These are phyloP conservation scores for Corylus americana DNA, from an alignment of 306 rosid species.

Conservation along the genomic window DNA sequence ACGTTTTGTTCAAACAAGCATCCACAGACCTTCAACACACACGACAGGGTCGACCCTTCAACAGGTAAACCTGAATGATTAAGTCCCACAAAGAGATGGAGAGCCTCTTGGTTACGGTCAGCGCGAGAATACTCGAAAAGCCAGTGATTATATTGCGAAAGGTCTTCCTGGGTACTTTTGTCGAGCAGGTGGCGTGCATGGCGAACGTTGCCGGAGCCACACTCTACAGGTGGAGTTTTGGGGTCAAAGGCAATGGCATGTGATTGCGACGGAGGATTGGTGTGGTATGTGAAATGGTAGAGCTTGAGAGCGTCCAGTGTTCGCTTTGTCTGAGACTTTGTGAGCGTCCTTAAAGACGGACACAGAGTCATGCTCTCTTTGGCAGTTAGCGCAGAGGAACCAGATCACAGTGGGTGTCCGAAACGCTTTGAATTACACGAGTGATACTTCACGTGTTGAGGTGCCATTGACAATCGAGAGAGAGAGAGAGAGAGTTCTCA, in stretches of 20 bases:
- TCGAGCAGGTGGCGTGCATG: constrained; percentile 60
- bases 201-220: neutral
- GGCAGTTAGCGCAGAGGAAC: neutral
- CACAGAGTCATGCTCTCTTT: constrained; percentile 31
- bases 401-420: neutral
- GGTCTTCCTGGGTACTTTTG: constrained; percentile 41
- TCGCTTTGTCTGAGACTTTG: constrained; percentile 27
- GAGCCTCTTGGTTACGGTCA: constrained; percentile 49
- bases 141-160: constrained; percentile 38
- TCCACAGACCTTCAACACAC: constrained; percentile 56
- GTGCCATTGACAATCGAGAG: too few species aligned
- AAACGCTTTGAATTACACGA: neutral
- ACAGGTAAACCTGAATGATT: constrained; percentile 36
- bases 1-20: constrained; percentile 43
- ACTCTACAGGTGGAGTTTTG: too few species aligned
- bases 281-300: constrained; percentile 6
- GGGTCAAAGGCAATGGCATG: neutral
- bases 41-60: constrained; percentile 57
- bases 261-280: constrained; percentile 1
- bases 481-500: too few species aligned
- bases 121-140: constrained; percentile 52
- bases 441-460: too few species aligned
- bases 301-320: constrained; percentile 22
- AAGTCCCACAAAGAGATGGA: constrained; percentile 41
- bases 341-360: constrained; percentile 29